phyloP scores from a whole-genome alignment of 805 yeast genomes.

The Yamadazyma insecticola region DNA sequence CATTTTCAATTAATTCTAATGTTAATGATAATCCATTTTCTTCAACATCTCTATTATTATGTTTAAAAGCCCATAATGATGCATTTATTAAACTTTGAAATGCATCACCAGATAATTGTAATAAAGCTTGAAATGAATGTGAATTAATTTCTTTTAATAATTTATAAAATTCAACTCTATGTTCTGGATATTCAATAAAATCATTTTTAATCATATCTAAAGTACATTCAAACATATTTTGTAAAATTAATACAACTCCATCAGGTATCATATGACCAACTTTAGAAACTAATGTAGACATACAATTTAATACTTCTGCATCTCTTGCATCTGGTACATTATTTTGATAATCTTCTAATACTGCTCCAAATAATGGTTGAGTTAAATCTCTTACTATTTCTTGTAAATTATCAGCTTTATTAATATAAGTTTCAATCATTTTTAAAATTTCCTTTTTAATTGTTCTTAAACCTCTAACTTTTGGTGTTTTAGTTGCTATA shows the following conservation, averaged over 20 bases:
- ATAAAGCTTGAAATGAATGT: slow-evolving; percentile 79
- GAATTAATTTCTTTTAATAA: slow-evolving; percentile 81
- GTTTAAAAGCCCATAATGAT: slow-evolving; percentile 97
- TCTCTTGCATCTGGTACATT: slow-evolving; percentile 96
- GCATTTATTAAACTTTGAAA: slow-evolving; percentile 90
- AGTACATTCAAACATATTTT: slow-evolving; percentile 90
- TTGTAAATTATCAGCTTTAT: slow-evolving; percentile 80
- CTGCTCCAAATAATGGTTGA: slow-evolving; percentile 78
- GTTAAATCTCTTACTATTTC: slow-evolving; percentile 80
- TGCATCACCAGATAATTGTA: slow-evolving; percentile 86
- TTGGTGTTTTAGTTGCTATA: slow-evolving; percentile 91
- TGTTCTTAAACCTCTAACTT: slow-evolving; percentile 91
- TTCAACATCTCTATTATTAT: slow-evolving; percentile 95
- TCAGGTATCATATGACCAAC: slow-evolving; percentile 87
- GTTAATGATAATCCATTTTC: slow-evolving; percentile 84
- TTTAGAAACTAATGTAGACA: slow-evolving; percentile 82
- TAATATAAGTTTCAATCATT: slow-evolving; percentile 81
- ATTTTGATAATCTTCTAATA: slow-evolving; percentile 80
- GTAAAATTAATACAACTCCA: slow-evolving; percentile 81
- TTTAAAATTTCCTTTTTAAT: slow-evolving; percentile 91
- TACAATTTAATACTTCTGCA: slow-evolving; percentile 94
- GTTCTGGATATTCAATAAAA: slow-evolving; percentile 95
- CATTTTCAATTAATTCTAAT: slow-evolving; percentile 77
- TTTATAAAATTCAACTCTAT: slow-evolving; percentile 92
- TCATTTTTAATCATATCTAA: slow-evolving; percentile 93